A percentile compares a stretch with the other conserved stretches of the same genome.
Evolutionary conservation across 2,329 filamentous ascomycete species (phyloP).

Genomic region (Pseudogymnoascus sp.): DNA sequence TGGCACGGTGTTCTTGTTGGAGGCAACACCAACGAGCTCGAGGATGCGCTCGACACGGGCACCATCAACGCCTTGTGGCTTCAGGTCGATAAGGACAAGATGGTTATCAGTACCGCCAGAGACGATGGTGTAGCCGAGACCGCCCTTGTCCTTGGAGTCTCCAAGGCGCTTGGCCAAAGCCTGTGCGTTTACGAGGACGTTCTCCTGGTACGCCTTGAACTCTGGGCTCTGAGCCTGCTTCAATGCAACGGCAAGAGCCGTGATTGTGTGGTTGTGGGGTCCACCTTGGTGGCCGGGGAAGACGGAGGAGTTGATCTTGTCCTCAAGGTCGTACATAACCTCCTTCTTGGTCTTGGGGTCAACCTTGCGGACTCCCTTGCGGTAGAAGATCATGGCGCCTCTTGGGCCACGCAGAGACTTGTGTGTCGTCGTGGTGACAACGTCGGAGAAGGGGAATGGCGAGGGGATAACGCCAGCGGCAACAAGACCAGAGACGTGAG

Average conservation of each 20-base stretch:
- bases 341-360: conserved; percentile 68
- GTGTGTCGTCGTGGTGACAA: conserved; percentile 96
- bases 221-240: conserved; percentile 86
- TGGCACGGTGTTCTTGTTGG: conserved; percentile 98
- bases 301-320: conserved; percentile 89
- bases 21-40: conserved; percentile 89
- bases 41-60: conserved; percentile 82
- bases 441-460: conserved; percentile 82
- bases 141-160: conserved; percentile 62
- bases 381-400: conserved; percentile 97
- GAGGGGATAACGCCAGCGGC: conserved; percentile 85
- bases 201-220: conserved; percentile 86
- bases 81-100: conserved; percentile 85
- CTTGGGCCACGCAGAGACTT: conserved; percentile 92
- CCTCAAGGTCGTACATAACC: conserved; percentile 81
- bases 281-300: conserved; percentile 98
- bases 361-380: conserved; percentile 76
- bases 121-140: conserved; percentile 79
- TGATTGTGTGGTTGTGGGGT: conserved; percentile 98
- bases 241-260: conserved; percentile 83
- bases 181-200: conserved; percentile 85
- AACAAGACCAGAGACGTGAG: conserved; percentile 90
- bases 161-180: conserved; percentile 65
- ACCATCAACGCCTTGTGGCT: conserved; percentile 79
- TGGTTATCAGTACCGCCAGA: conserved; percentile 96